Evolutionary conservation across 768 basidiomycete genomes (phyloP).

Genomic region (Postia placenta): DNA sequence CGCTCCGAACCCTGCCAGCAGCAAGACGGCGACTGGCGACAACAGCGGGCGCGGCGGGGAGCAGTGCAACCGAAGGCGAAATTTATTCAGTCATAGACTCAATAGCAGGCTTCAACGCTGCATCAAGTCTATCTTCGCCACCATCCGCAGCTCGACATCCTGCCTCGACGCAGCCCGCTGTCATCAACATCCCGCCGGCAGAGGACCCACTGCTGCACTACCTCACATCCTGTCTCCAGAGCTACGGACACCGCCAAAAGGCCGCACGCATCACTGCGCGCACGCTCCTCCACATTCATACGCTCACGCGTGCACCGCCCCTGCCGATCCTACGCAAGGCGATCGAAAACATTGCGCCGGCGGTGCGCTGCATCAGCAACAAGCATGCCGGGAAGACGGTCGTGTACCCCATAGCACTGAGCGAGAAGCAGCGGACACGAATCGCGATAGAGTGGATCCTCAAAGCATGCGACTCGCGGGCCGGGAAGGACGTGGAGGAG

Average conservation of each 20-base stretch:
- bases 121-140: too few species aligned
- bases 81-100: too few species aligned
- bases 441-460: constrained; percentile 70
- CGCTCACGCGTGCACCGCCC: constrained; percentile 71
- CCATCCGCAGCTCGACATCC: neutral
- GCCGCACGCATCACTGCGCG: constrained; percentile 60
- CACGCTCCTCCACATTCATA: constrained; percentile 69
- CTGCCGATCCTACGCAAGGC: constrained; percentile 76
- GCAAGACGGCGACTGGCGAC: too few species aligned
- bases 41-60: too few species aligned
- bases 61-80: too few species aligned
- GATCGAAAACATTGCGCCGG: constrained; percentile 61
- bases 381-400: constrained; percentile 62
- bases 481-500: constrained; percentile 56
- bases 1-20: too few species aligned
- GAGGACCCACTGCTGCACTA: constrained; percentile 71
- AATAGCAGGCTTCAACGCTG: too few species aligned
- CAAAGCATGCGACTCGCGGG: constrained; percentile 47
- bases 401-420: constrained; percentile 62
- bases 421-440: constrained; percentile 72
- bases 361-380: constrained; percentile 54
- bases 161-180: constrained; percentile 3
- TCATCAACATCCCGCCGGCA: constrained; percentile 57
- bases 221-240: constrained; percentile 55
- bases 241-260: constrained; percentile 60